Evolutionary conservation across 257 asterid species (phyloP), one percentile per base, ranked within the genome.

Genomic region (Capsicum pubescens): DNA sequence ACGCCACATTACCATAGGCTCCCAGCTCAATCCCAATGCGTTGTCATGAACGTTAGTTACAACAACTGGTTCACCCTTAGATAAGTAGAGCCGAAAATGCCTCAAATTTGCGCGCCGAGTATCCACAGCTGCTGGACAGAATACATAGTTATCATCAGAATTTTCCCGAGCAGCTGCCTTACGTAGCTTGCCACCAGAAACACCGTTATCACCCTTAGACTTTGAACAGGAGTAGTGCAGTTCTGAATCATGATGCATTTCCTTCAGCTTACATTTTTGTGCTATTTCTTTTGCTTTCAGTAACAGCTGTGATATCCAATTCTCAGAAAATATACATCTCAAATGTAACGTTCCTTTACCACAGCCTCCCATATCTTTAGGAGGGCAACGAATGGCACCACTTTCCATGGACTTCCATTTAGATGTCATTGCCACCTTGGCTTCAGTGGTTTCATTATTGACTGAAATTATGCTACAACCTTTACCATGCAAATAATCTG

Each of bases 1-100:
- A 86, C 98, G 97, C 97, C 98, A 95, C 97, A 94, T 93, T 84
- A 95, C 97, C 99, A 92, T 92, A 15, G 99, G 98, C 83, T 95
- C 94, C 98, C 98, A 95, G 88, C 97, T 95, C 91, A 94, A 89
- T 64, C 99, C 98, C 82, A 60, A 36, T 15, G 96, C 86, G 63
- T 93, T 91, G 52, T 90, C 96, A 64, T 91, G 94, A 80, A 94
- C 95, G 78, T 91, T 84, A 84, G 93, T 91, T 57, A 92, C 97
- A 84, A 95, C 87, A 61, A 93, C 93, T 7, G 97, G 98, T 86
- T 95, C 96, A 3, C 48, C 48, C 48, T 44, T 44, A 44, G 48
- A 6, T 6, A 44, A 44, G 6, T 44, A 44, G 7, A 44, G 48
- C 48, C 7, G 97, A 85, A 94, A 94, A 92, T 95, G 99, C 81